Base-by-base conservation (phyloP, 345 rosid genomes). In the Linum tenue region DNA sequence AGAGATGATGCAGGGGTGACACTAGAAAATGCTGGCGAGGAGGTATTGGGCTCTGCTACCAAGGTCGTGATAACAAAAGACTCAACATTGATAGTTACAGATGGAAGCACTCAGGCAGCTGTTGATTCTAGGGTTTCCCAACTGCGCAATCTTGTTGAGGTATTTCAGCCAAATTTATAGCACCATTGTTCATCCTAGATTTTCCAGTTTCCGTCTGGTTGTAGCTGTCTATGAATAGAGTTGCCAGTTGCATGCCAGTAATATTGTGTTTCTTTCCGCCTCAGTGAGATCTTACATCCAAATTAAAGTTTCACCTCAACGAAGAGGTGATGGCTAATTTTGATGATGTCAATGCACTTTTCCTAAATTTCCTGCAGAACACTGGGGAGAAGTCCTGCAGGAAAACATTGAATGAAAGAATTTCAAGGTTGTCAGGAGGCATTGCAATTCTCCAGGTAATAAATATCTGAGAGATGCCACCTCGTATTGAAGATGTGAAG, bases 381-480 rank as follows among this genome's bases (percentile, higher is more conserved):
- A 83, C 95, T 5, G 78, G 78, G 70, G 91, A 83, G 63, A 84
- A 69, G 16, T 87, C 79, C 64, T 85, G 82, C 67, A 87, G 82
- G 86, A 86, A 86, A 83, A 86, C 87, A 69, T 76, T 92, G 65
- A 85, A 86, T 50, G 96, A 92, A 70, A 86, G 98, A 77, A 77
- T 89, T 75, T 97, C 94, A 15, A 83, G 89, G 74, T 73, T 92
- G 72, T 87, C 92, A 0, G 96, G 96, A 22, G 88, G 91, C 68
- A 84, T 89, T 60, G 98, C 95, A 55, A 74, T 89, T 70, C 85
- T 92, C 63, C 88, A 86, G 92, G 95, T 92, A 78, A 72, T 40
- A 53, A 60, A 58, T 48, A 22, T 44, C 51, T 41, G 44, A 42
- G 55, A 55, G 51, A 50, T 55, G 61, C 36, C 38, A 40, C 16